Evolutionary conservation across 164 flowering plant genomes (phyloP).

Genomic region (Vitis riparia): DNA sequence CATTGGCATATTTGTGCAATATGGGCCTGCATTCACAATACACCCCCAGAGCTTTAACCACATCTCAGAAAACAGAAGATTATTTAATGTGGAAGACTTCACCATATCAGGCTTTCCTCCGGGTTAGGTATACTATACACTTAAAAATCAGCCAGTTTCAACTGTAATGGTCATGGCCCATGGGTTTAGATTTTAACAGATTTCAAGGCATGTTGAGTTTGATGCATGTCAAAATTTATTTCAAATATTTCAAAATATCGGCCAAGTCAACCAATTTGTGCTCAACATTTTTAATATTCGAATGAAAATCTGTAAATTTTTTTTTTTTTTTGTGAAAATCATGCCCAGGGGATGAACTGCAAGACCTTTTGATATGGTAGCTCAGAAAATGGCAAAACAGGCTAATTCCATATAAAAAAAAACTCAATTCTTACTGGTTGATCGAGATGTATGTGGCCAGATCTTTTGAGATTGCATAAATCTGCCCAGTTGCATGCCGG

Average conservation of each 20-base stretch:
- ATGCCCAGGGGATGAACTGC: not conserved
- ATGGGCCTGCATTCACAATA: slow-evolving; percentile 53
- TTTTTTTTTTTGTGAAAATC: not conserved
- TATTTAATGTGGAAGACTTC: not conserved
- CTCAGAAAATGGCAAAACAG: not conserved
- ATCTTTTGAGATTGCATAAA: slow-evolving; percentile 87
- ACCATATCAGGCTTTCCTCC: not conserved
- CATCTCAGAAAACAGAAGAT: not conserved
- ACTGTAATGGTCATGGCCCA: not conserved
- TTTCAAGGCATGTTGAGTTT: not conserved
- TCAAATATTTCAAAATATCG: not conserved
- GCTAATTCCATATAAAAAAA: not conserved
- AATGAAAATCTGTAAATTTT: not conserved
- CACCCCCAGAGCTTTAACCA: slow-evolving; percentile 9
- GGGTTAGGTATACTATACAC: too few species aligned
- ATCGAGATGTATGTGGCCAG: slow-evolving; percentile 81
- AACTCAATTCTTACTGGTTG: slow-evolving; percentile 60
- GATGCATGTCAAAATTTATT: not conserved
- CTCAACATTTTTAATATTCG: too few species aligned
- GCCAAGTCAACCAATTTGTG: too few species aligned
- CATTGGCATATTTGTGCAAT: slow-evolving; percentile 89
- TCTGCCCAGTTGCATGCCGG: slow-evolving; percentile 91
- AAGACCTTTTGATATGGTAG: not conserved
- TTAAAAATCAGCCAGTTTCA: not conserved
- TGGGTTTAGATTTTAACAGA: not conserved